Conservation (phyloP, 345 rosid genomes). For the Rhizophora mangle region DNA sequence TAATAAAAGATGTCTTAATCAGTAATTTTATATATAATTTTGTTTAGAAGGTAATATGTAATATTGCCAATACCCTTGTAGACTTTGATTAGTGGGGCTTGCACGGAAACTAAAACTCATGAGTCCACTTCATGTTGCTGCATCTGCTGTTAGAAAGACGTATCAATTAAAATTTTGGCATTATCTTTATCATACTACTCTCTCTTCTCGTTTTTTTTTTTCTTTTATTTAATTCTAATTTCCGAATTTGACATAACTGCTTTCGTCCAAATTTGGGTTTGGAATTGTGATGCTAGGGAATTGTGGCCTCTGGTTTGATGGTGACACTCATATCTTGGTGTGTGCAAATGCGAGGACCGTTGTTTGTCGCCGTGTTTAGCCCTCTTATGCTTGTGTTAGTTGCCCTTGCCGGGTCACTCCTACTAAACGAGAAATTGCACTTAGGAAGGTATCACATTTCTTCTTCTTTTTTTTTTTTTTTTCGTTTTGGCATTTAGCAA, state of each 20-base stretch:
- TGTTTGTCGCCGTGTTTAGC: constrained; percentile 40
- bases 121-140: no score
- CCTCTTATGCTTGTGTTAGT: constrained; percentile 47
- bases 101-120: no score
- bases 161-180: neutral
- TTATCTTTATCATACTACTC: no score
- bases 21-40: neutral
- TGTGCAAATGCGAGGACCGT: constrained; percentile 40
- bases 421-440: constrained; percentile 41
- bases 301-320: constrained; percentile 36
- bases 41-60: neutral
- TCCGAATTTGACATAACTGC: no score
- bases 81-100: no score
- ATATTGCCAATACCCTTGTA: no score
- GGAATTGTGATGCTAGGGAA: constrained; percentile 10
- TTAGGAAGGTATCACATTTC: constrained; percentile 23
- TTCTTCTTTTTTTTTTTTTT: neutral
- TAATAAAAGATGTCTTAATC: no score
- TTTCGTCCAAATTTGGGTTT: no score
- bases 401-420: constrained; percentile 38
- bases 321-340: constrained; percentile 39
- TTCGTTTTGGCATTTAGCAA: neutral
- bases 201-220: no score
- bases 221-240: no score
- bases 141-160: no score